phyloP scores from a whole-genome alignment of 2,329 filamentous ascomycete genomes.

The Trichoderma oligosporum region DNA sequence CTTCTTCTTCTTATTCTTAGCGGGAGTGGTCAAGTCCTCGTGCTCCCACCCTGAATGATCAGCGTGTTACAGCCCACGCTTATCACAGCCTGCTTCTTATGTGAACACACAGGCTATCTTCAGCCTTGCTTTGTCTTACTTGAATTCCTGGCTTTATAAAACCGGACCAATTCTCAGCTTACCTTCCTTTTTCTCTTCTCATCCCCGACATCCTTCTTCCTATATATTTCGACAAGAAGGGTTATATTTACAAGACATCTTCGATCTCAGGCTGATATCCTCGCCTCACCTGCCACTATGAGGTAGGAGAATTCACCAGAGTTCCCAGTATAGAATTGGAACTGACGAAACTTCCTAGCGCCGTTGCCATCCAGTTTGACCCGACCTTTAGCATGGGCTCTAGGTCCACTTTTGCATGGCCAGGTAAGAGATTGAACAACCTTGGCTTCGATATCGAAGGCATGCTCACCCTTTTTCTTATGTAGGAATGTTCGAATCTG shows the following conservation, averaged over 20 bases:
- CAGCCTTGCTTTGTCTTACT: constrained; percentile 18
- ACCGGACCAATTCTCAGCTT: constrained; percentile 10
- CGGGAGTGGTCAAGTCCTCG: constrained; percentile 5
- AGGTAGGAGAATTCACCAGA: constrained; percentile 2
- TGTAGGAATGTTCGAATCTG: constrained; percentile 36
- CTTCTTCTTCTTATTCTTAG: background rate
- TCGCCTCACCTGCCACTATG: constrained; percentile 9
- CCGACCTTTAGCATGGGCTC: constrained; percentile 50
- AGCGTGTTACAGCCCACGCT: constrained; percentile 14
- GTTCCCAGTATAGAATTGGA: background rate
- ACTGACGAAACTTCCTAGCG: constrained; percentile 30
- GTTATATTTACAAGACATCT: background rate
- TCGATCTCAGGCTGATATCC: background rate
- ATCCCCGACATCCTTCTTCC: background rate
- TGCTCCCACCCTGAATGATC: constrained; percentile 16
- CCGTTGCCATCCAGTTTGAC: constrained; percentile 51
- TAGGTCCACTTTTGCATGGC: constrained; percentile 50
- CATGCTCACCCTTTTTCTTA: constrained; percentile 16
- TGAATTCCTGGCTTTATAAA: constrained; percentile 5
- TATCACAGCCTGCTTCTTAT: constrained; percentile 18
- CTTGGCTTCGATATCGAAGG: background rate
- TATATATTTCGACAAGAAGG: background rate
- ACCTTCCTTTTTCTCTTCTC: background rate
- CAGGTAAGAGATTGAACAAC: constrained; percentile 33
- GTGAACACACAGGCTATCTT: constrained; percentile 15